Conservation (phyloP, 305 asterid genomes). For the Fraxinus greggii region DNA sequence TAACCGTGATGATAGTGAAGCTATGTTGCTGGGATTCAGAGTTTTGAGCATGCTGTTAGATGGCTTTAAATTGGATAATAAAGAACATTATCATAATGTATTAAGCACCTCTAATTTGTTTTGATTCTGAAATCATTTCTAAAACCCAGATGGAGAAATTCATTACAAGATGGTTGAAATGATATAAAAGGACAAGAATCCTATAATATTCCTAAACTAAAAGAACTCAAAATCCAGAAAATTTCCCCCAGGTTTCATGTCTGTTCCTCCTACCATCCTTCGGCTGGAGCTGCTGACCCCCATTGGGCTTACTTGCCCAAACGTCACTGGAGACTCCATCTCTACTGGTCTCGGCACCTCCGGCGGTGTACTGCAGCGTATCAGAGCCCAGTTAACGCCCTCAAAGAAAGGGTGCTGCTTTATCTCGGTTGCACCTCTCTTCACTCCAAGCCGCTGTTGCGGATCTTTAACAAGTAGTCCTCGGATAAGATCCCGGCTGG, state of each 20-base stretch:
- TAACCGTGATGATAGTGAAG: background rate
- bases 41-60: background rate
- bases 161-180: constrained; percentile 5
- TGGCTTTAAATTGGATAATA: background rate
- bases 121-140: background rate
- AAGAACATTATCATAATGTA: background rate
- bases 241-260: constrained; percentile 76
- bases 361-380: constrained; percentile 92
- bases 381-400: constrained; percentile 95
- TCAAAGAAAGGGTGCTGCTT: constrained; percentile 94
- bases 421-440: constrained; percentile 89
- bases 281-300: constrained; percentile 55
- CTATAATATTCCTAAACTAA: constrained; percentile 40
- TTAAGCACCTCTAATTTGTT: background rate
- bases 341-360: constrained; percentile 87
- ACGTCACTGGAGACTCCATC: constrained; percentile 57
- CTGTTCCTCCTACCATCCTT: constrained; percentile 68
- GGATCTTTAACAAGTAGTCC: constrained; percentile 95
- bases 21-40: background rate
- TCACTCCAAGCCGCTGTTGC: constrained; percentile 82
- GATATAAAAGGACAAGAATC: constrained; percentile 30
- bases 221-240: constrained; percentile 98
- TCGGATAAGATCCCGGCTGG: constrained; percentile 81
- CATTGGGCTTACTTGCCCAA: constrained; percentile 53
- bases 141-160: background rate